Base-by-base conservation (phyloP, 257 asterid genomes). In the Solanum pimpinellifolium region DNA sequence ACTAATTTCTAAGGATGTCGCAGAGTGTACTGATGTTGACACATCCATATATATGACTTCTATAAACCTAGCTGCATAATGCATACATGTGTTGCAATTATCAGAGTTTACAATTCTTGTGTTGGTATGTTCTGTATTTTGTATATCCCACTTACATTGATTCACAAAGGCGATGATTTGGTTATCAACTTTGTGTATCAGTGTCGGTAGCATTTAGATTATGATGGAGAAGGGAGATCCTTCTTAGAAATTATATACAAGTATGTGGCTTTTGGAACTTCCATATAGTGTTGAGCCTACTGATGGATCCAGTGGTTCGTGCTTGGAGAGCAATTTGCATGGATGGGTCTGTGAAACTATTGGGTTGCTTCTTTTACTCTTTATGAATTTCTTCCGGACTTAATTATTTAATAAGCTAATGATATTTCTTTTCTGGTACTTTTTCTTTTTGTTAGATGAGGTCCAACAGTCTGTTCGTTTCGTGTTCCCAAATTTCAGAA, bases 231-330 rank as follows among this genome's bases (percentile, higher is more conserved):
- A 93, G 91, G 91, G 93, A 42, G 95, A 94, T 89, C 94, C 93
- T 84, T 88, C 94, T 11, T 93, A 89, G 89, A 95, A 94, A 92
- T 93, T 94, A 86, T 91, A 89, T 86, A 92, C 91, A 78, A 86
- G 98, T 90, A 92, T 97, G 99, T 92, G 98, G 42, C 92, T 97
- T 11, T 95, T 98, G 99, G 99, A 97, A 89, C 95, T 97, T 73
- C 92, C 96, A 2, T 95, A 94, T 69, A 87, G 95, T 23, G 81
- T 97, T 41, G 99, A 97, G 91, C 98, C 99, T 4, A 93, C 93
- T 37, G 98, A 95, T 86, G 98, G 99, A 69, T 94, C 98, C 59
- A 91, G 94, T 69, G 92, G 93, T 42, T 92, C 93, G 15, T 94
- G 90, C 88, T 83, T 95, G 90, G 86, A 92, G 70, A 90, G 95